Evolutionary conservation across 306 rosid species (phyloP), one percentile per base, ranked within the genome.

Genomic region (Myrica gale): DNA sequence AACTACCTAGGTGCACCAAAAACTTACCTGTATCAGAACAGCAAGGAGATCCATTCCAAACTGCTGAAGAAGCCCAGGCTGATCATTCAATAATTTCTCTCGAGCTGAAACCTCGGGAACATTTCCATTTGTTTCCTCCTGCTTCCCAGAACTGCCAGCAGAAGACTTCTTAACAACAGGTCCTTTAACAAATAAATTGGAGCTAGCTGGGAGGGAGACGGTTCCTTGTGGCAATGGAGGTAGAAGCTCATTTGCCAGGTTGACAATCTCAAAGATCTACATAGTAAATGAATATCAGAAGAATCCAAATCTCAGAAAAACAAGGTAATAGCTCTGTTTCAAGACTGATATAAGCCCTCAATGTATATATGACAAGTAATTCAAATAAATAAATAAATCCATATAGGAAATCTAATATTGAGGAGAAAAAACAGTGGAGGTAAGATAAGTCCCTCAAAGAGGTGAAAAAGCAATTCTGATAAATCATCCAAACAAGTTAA

Each of bases 201-300:
- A 79, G 85, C 84, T 89, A 71, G 88, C 75, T 11, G 97, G 97
- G 21, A 90, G 92, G 79, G 96, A 87, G 73, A 96, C 88, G 69
- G 88, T 89, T 74, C 99, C 99, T 85, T 92, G 94, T 5, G 99
- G 99, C 77, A 96, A 84, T 43, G 97, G 93, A 52, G 99, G 99
- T 43, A 96, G 89, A 79, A 96, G 97, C 87, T 96, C 99, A 81
- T 96, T 96, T 73, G 94, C 97, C 67, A 96, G 86, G 85, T 92
- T 96, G 71, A 96, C 99, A 74, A 96, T 92, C 90, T 92, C 99
- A 85, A 88, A 96, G 75, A 96, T 96, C 99, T 96, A 79, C 68
- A 56, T 42, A 74, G 10, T 62, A 20, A 58, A 75, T 21, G 15
- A 75, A 16, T 45, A 68, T 60, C 11, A 80, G 69, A 68, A 68